Evolutionary conservation across 805 yeast species (phyloP).

Genomic region (Blastobotrys chiropterorum): DNA sequence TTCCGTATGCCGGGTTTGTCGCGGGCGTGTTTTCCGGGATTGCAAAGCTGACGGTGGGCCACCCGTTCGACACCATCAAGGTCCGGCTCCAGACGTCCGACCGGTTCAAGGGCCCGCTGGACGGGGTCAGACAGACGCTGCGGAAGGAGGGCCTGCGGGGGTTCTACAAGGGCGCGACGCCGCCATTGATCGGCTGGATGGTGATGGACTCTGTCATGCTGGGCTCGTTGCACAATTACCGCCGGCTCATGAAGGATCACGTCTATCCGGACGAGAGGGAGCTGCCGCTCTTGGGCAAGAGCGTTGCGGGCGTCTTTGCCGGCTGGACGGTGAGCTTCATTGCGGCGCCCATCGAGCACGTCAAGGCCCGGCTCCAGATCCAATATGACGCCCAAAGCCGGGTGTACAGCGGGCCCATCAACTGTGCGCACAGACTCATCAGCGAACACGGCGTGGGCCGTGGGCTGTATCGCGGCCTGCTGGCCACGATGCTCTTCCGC

Average conservation of each 20-base stretch:
- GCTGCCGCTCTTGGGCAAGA: slow-evolving; percentile 69
- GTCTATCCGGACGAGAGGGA: slow-evolving; percentile 53
- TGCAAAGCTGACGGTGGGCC: slow-evolving; percentile 84
- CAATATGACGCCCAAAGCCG: slow-evolving; percentile 75
- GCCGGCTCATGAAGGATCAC: slow-evolving; percentile 58
- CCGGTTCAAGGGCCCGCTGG: slow-evolving; percentile 73
- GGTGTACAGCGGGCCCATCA: slow-evolving; percentile 71
- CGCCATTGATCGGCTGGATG: slow-evolving; percentile 92
- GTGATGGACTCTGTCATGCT: slow-evolving; percentile 88
- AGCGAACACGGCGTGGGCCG: slow-evolving; percentile 50
- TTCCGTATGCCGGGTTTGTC: slow-evolving; percentile 51
- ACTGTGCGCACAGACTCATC: slow-evolving; percentile 43
- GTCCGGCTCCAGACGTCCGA: slow-evolving; percentile 78
- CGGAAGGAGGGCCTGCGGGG: slow-evolving; percentile 72
- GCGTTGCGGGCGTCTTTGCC: slow-evolving; percentile 67
- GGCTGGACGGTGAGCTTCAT: slow-evolving; percentile 91
- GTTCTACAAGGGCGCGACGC: slow-evolving; percentile 84
- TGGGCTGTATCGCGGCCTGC: slow-evolving; percentile 74
- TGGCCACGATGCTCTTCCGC: slow-evolving; percentile 83
- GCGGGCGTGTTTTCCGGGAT: slow-evolving; percentile 89
- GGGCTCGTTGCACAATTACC: slow-evolving; percentile 76
- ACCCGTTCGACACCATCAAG: slow-evolving; percentile 87
- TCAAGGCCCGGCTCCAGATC: slow-evolving; percentile 83
- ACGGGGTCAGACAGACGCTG: slow-evolving; percentile 68
- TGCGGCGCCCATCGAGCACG: slow-evolving; percentile 92